Conservation (phyloP, 2,329 filamentous ascomycete genomes). For the Epichloe uncinata region DNA sequence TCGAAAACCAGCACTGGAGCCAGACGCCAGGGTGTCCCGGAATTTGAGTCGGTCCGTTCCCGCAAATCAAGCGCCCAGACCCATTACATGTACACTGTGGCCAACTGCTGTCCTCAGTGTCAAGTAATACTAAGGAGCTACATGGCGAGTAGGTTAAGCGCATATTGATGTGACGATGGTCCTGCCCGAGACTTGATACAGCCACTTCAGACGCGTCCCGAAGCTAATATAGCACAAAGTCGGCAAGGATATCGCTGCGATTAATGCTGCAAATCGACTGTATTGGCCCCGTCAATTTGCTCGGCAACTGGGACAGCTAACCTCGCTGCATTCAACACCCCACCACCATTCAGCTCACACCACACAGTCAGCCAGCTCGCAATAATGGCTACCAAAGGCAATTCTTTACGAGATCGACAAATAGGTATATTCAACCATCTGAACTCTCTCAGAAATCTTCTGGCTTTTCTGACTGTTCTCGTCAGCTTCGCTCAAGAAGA, state of each 20-base stretch:
- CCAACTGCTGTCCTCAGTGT: conserved; percentile 3
- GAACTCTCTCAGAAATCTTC: background rate
- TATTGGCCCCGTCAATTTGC: background rate
- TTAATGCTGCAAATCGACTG: background rate
- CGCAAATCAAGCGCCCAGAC: conserved; percentile 1
- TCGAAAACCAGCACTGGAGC: background rate
- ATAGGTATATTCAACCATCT: conserved; percentile 24
- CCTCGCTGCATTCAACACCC: background rate
- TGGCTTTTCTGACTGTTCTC: conserved; percentile 3
- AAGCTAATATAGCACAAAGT: background rate
- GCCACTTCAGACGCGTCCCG: background rate
- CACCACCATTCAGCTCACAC: background rate
- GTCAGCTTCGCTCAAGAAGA: conserved; percentile 80
- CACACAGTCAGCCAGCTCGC: background rate
- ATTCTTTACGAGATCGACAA: conserved; percentile 37
- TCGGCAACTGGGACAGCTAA: background rate
- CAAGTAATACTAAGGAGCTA: background rate
- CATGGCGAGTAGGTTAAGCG: background rate
- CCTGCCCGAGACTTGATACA: background rate
- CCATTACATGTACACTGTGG: background rate
- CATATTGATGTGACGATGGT: background rate
- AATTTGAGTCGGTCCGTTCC: conserved; percentile 11
- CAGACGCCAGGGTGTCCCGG: background rate
- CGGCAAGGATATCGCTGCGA: background rate
- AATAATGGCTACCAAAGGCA: conserved; percentile 33